Percentiles rank a stretch among this genome's conserved stretches.
These are phyloP conservation scores for Paecilomyces formosus DNA, from an alignment of 2,329 filamentous ascomycete species.

Conservation along the genomic window DNA sequence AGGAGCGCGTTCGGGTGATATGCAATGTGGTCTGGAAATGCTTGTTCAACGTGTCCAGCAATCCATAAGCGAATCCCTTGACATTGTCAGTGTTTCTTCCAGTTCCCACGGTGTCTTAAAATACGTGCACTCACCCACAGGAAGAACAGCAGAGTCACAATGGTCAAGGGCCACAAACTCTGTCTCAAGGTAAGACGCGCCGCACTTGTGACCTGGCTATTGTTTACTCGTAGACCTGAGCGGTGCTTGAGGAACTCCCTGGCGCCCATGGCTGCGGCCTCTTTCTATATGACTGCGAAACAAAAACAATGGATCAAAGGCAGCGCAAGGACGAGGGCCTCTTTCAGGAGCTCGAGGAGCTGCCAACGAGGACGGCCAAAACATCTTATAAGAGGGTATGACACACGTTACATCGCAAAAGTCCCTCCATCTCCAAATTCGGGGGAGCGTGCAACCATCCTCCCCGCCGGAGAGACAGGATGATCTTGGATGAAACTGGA, in stretches of 20 bases:
- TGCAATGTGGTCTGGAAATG: conserved; percentile 52
- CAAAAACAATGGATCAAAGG: not conserved
- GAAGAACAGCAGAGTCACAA: conserved; percentile 45
- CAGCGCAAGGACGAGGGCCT: not conserved
- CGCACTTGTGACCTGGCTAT: conserved; percentile 31
- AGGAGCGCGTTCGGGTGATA: conserved; percentile 51
- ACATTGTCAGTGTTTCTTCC: not conserved
- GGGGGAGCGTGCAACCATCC: not conserved
- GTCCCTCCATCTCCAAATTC: not conserved
- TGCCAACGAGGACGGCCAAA: not conserved
- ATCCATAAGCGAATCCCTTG: conserved; percentile 42
- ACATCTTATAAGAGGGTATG: not conserved
- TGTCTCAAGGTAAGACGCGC: conserved; percentile 36
- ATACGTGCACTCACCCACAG: conserved; percentile 37
- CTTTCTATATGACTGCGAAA: not conserved
- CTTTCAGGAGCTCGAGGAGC: not conserved
- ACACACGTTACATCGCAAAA: not conserved
- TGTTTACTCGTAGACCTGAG: conserved; percentile 25
- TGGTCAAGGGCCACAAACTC: conserved; percentile 35
- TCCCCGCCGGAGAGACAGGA: not conserved
- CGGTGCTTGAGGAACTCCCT: conserved; percentile 21
- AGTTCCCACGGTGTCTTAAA: not conserved
- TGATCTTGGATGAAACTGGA: not conserved
- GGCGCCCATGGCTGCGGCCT: conserved; percentile 17
- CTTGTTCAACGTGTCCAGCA: conserved; percentile 45